Conservation (phyloP, 371 early-diverging fungal genomes). For the Basidiobolus meristosporus region DNA sequence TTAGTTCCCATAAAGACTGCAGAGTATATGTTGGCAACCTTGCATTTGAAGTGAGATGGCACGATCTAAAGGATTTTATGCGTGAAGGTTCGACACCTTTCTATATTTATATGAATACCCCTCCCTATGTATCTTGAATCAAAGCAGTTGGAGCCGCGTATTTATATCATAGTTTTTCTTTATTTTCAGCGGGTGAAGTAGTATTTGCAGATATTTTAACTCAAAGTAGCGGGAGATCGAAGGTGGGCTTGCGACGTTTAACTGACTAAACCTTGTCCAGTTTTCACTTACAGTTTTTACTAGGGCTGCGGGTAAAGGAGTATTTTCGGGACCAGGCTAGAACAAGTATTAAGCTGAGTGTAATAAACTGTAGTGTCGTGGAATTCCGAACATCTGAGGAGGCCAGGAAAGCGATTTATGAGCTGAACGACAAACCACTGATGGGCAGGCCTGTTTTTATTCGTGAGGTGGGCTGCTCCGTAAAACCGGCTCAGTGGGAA, state of each 20-base stretch:
- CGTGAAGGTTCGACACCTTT: constrained; percentile 30
- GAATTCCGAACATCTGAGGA: constrained; percentile 61
- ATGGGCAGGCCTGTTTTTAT: constrained; percentile 66
- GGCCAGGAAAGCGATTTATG: constrained; percentile 57
- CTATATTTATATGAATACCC: neutral
- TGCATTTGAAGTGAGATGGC: constrained; percentile 33
- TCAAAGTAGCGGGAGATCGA: constrained; percentile 32
- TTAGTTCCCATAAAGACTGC: constrained; percentile 11
- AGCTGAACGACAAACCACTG: constrained; percentile 41
- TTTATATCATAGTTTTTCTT: neutral
- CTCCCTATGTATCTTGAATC: too few species aligned
- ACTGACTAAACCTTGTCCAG: neutral
- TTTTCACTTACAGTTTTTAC: neutral
- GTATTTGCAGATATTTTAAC: constrained; percentile 45
- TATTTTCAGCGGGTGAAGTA: constrained; percentile 38
- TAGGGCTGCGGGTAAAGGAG: constrained; percentile 21
- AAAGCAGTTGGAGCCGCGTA: neutral
- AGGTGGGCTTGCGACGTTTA: constrained; percentile 6
- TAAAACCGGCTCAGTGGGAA: too few species aligned
- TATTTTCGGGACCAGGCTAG: neutral
- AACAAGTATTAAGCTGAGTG: neutral
- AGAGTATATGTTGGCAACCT: constrained; percentile 46
- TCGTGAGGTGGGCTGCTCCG: constrained; percentile 21
- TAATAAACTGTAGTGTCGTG: constrained; percentile 31
- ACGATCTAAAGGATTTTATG: constrained; percentile 59